phyloP scores from a whole-genome alignment of 2,329 filamentous ascomycete species.

The Berkeleyomyces basicola region DNA sequence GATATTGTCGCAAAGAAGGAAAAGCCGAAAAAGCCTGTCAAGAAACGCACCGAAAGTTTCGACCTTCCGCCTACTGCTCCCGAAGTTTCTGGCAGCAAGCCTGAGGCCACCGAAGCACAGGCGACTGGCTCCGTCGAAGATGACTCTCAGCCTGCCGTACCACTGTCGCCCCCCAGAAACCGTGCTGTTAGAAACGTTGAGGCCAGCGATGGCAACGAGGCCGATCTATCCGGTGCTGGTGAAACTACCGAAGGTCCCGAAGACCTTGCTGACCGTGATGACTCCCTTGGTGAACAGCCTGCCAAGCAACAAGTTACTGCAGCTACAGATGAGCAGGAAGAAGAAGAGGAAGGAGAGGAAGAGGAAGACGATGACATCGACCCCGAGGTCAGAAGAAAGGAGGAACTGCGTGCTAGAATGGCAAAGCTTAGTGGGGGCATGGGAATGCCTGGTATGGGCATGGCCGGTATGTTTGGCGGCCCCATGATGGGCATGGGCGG shows the following conservation, averaged over 20 bases:
- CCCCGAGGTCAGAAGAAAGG: conserved; percentile 66
- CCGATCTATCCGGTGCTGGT: conserved; percentile 46
- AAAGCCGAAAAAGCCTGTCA: conserved; percentile 58
- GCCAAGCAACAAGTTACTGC: background rate
- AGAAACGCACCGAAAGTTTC: conserved; percentile 43
- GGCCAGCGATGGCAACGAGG: conserved; percentile 43
- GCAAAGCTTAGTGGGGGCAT: conserved; percentile 97
- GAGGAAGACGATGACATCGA: conserved; percentile 70
- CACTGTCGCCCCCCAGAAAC: conserved; percentile 36
- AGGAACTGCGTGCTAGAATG: conserved; percentile 88
- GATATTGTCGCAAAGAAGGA: conserved; percentile 68
- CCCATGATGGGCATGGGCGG: conserved; percentile 46
- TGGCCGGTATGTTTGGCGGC: conserved; percentile 81
- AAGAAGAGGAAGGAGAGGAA: conserved; percentile 39
- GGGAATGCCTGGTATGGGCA: conserved; percentile 92
- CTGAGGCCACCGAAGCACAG: conserved; percentile 30
- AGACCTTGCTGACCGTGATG: conserved; percentile 53
- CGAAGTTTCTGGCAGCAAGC: conserved; percentile 21
- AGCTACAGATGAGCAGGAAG: conserved; percentile 17
- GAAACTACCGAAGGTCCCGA: conserved; percentile 47
- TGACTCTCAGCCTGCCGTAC: conserved; percentile 24
- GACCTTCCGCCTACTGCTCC: conserved; percentile 18
- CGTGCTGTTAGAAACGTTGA: conserved; percentile 22
- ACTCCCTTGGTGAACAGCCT: conserved; percentile 44
- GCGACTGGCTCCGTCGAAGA: conserved; percentile 30